These are phyloP conservation scores for Russula ochroleuca DNA, from an alignment of 768 basidiomycete genomes.

Conservation along the genomic window DNA sequence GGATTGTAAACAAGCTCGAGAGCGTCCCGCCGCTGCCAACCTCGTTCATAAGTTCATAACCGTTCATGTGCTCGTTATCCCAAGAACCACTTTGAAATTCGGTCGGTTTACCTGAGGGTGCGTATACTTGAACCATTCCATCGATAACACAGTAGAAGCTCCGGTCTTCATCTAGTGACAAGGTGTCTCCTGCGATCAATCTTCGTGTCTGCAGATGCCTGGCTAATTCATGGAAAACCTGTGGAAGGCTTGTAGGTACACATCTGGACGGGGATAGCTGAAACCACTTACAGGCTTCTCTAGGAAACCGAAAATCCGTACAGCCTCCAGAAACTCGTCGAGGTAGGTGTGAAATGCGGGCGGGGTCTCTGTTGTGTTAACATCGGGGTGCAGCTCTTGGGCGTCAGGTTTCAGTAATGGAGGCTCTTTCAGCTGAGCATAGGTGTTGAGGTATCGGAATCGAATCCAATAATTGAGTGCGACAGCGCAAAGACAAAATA, in stretches of 20 bases:
- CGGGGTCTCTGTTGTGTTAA: constrained; percentile 67
- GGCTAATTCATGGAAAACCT: constrained; percentile 97
- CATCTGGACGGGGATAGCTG: background rate
- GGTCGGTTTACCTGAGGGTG: constrained; percentile 55
- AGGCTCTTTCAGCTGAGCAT: constrained; percentile 72
- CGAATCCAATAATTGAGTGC: constrained; percentile 82
- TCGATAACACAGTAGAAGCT: constrained; percentile 98
- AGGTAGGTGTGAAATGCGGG: constrained; percentile 92
- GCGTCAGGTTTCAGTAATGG: constrained; percentile 79
- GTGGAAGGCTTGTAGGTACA: background rate
- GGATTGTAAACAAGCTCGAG: constrained; percentile 93
- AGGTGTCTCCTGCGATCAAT: constrained; percentile 93
- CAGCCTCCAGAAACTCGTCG: constrained; percentile 94
- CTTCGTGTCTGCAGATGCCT: constrained; percentile 92
- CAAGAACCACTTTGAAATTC: constrained; percentile 53
- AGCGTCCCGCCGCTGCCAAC: constrained; percentile 94
- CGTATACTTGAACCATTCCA: constrained; percentile 93
- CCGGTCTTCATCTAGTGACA: constrained; percentile 86
- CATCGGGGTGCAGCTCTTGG: constrained; percentile 87
- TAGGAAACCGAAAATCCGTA: constrained; percentile 94
- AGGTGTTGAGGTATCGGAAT: constrained; percentile 72
- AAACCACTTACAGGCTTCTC: constrained; percentile 82
- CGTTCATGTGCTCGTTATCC: constrained; percentile 88
- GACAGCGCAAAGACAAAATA: constrained; percentile 63
- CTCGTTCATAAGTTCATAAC: constrained; percentile 94